These are phyloP conservation scores for Psilocybe tampanensis DNA, from an alignment of 768 basidiomycete genomes.

Conservation along the genomic window DNA sequence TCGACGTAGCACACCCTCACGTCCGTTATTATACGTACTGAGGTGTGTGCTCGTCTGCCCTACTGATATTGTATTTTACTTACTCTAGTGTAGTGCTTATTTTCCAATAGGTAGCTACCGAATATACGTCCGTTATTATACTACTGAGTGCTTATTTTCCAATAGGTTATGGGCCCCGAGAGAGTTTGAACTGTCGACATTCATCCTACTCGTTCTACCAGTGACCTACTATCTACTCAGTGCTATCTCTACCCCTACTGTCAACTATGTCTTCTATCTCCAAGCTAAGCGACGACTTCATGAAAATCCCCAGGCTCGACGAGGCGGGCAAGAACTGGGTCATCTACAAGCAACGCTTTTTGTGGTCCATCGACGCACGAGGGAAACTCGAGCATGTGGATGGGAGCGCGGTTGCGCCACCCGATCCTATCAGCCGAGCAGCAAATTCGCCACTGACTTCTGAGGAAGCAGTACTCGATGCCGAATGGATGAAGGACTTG, in stretches of 20 bases:
- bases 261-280: background rate
- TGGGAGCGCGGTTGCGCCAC: constrained; percentile 9
- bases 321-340: constrained; percentile 13
- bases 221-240: no score
- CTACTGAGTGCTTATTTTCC: no score
- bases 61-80: no score
- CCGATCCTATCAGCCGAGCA: background rate
- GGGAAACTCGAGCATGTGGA: constrained; percentile 8
- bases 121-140: no score
- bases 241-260: background rate
- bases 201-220: constrained; percentile 1
- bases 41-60: no score
- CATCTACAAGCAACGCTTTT: constrained; percentile 14
- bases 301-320: constrained; percentile 14
- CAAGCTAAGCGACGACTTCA: constrained; percentile 11
- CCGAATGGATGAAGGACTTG: constrained; percentile 9
- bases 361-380: constrained; percentile 10
- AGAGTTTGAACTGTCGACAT: no score
- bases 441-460: no score
- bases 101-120: no score
- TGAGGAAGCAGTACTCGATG: no score
- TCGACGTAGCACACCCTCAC: no score
- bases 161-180: constrained; percentile 21
- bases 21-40: no score
- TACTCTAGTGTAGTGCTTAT: no score